These are phyloP conservation scores for Paramecium primaurelia DNA, from an alignment of 73 alveolate species.

Conservation along the genomic window DNA sequence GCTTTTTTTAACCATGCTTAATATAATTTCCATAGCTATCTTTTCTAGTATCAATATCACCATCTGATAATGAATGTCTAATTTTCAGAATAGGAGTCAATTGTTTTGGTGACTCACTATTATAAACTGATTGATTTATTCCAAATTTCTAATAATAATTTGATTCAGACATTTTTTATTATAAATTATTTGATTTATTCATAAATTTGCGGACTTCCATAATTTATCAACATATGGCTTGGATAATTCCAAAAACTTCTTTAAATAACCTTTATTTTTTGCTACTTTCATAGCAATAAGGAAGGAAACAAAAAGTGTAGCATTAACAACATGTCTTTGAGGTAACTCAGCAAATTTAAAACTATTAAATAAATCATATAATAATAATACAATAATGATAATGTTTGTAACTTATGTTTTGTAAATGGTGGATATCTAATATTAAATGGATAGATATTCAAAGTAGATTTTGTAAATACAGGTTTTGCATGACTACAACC, in stretches of 20 bases:
- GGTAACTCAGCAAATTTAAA: conserved; percentile 1
- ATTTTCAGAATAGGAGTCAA: neutral
- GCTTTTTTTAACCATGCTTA: neutral
- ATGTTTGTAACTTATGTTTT: conserved; percentile 12
- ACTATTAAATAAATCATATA: neutral
- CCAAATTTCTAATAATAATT: neutral
- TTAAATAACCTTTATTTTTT: neutral
- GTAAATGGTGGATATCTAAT: conserved; percentile 92
- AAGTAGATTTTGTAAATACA: conserved; percentile 75
- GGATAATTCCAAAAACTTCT: neutral
- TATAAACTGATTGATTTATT: neutral
- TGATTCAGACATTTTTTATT: neutral
- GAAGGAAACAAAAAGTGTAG: neutral
- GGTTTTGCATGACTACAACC: conserved; percentile 90
- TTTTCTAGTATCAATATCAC: neutral
- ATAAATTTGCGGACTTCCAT: neutral
- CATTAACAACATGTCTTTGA: conserved; percentile 14
- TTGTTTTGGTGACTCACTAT: neutral
- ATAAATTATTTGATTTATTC: neutral
- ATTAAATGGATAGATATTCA: conserved; percentile 70
- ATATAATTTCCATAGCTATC: neutral
- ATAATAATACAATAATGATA: neutral
- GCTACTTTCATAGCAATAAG: neutral
- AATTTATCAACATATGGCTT: neutral
- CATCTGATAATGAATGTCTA: neutral